A percentile compares a stretch with the other conserved stretches of the same genome.
These are phyloP conservation scores for Ashbya aceris DNA, from an alignment of 1,139 yeast genomes.

Conservation along the genomic window DNA sequence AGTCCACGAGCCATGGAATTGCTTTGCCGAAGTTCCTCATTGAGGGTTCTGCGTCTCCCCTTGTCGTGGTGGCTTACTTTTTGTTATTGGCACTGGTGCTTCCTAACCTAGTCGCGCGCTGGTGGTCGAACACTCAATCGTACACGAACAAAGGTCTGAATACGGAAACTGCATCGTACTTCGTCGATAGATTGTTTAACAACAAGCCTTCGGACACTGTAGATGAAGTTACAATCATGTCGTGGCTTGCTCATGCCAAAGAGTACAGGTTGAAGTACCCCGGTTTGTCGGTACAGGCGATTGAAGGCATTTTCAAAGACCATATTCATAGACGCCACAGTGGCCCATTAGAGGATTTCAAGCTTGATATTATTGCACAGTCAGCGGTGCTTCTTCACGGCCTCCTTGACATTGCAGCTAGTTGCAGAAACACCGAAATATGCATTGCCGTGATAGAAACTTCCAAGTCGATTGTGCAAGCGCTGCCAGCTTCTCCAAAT, in stretches of 20 bases:
- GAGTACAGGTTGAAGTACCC: slow-evolving; percentile 48
- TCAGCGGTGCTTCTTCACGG: slow-evolving; percentile 65
- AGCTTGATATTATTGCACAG: slow-evolving; percentile 49
- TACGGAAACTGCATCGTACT: slow-evolving; percentile 68
- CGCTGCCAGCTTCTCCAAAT: slow-evolving; percentile 48
- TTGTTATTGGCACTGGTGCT: slow-evolving; percentile 64
- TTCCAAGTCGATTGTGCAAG: slow-evolving; percentile 69
- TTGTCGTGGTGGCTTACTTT: slow-evolving; percentile 56
- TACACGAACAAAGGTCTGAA: slow-evolving; percentile 80
- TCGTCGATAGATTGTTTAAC: slow-evolving; percentile 55
- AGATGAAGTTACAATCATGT: slow-evolving; percentile 47
- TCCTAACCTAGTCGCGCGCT: slow-evolving; percentile 69
- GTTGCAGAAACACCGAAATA: slow-evolving; percentile 65
- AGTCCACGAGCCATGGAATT: slow-evolving; percentile 88
- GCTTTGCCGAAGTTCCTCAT: slow-evolving; percentile 90
- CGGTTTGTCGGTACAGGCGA: slow-evolving; percentile 37
- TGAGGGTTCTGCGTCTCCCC: slow-evolving; percentile 68
- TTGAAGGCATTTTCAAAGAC: slow-evolving; percentile 43
- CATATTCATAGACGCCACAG: slow-evolving; percentile 48
- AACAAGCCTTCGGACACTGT: slow-evolving; percentile 70
- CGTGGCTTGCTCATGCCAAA: slow-evolving; percentile 51
- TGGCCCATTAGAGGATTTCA: slow-evolving; percentile 30
- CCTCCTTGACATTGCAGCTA: slow-evolving; percentile 69
- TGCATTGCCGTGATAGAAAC: slow-evolving; percentile 55
- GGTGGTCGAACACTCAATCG: slow-evolving; percentile 85